Conservation (phyloP, 2,329 filamentous ascomycete genomes). For the Botrytis tulipae region DNA sequence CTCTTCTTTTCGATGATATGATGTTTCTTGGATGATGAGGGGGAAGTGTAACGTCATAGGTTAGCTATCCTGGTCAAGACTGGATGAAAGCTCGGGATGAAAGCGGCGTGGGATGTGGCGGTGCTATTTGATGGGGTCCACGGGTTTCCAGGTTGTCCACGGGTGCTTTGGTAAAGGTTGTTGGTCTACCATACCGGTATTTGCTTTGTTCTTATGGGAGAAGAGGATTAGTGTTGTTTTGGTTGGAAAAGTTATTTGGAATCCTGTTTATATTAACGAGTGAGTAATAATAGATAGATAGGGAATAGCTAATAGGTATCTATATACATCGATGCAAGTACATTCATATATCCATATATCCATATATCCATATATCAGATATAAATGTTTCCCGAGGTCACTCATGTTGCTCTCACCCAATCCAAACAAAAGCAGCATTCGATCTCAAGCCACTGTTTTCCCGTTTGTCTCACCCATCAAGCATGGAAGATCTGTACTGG, state of each 20-base stretch:
- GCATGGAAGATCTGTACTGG: not conserved
- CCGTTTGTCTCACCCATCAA: not conserved
- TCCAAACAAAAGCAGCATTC: not conserved
- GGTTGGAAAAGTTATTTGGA: not conserved
- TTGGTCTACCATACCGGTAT: not conserved
- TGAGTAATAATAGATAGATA: too few species aligned
- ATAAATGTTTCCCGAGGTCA: not conserved
- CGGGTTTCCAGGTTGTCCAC: not conserved
- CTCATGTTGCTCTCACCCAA: too few species aligned
- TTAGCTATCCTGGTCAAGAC: not conserved
- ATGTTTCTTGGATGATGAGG: conserved; percentile 15
- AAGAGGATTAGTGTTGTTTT: not conserved
- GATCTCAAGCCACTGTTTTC: not conserved
- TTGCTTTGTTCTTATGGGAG: not conserved
- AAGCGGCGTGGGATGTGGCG: conserved; percentile 9
- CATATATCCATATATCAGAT: not conserved
- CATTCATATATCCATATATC: too few species aligned
- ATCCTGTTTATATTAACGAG: not conserved
- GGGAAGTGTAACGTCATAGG: conserved; percentile 8
- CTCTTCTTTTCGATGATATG: conserved; percentile 5
- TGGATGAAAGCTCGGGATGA: not conserved
- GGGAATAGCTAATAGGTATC: not conserved
- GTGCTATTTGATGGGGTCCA: not conserved
- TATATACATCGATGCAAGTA: too few species aligned
- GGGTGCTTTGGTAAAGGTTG: not conserved